Percentiles rank a stretch among this genome's conserved stretches.
phyloP scores from a whole-genome alignment of 306 rosid species.

The Begonia fuchsioides region DNA sequence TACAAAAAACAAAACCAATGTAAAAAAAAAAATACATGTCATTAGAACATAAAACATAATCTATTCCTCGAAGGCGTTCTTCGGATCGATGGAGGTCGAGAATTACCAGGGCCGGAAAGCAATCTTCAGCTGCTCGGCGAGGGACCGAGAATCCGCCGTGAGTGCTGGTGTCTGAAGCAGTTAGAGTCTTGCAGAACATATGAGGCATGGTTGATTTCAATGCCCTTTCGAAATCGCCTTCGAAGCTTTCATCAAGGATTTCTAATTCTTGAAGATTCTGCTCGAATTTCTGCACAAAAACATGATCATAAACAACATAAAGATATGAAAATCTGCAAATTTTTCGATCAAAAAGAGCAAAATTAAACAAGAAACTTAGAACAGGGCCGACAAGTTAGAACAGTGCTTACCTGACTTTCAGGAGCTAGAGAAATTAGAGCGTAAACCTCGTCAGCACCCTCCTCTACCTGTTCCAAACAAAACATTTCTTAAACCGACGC shows the following conservation, averaged over 20 bases:
- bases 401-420: slow-evolving; percentile 67
- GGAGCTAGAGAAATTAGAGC: slow-evolving; percentile 79
- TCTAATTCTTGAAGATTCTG: slow-evolving; percentile 36
- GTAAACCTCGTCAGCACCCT: slow-evolving; percentile 81
- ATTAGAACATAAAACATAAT: no score
- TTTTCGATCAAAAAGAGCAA: neutral
- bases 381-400: neutral
- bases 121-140: slow-evolving; percentile 99
- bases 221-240: slow-evolving; percentile 47
- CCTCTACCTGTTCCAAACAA: slow-evolving; percentile 62
- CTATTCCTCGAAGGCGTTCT: no score
- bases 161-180: slow-evolving; percentile 98
- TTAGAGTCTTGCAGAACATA: slow-evolving; percentile 98
- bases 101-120: slow-evolving; percentile 91
- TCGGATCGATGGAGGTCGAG: no score
- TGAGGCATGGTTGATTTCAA: slow-evolving; percentile 81
- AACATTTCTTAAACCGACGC: neutral
- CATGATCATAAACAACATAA: slow-evolving; percentile 1
- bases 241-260: slow-evolving; percentile 42
- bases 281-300: slow-evolving; percentile 36
- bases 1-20: slow-evolving; percentile 13
- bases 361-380: no score
- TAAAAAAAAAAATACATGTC: neutral
- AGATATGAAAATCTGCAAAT: no score
- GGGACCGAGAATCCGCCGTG: slow-evolving; percentile 99